Conservation (phyloP, 1,284 basidiomycete genomes). For the Apiotrichum domesticum region DNA sequence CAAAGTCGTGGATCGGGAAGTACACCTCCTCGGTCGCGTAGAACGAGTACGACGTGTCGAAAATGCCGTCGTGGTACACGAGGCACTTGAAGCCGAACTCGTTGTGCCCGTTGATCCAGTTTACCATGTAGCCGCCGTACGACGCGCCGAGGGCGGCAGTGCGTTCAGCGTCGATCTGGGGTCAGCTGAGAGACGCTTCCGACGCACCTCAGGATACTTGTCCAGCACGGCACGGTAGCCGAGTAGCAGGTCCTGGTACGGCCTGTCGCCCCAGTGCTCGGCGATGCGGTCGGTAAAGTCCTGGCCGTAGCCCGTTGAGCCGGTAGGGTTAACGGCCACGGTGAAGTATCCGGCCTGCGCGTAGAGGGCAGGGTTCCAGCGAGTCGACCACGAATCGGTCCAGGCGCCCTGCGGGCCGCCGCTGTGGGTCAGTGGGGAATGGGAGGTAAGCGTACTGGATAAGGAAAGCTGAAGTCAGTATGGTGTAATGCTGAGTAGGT, state of each 20-base stretch:
- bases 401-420: slow-evolving; percentile 57
- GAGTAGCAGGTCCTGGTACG: slow-evolving; percentile 69
- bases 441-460: slow-evolving; percentile 25
- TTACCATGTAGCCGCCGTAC: slow-evolving; percentile 52
- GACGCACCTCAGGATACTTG: slow-evolving; percentile 56
- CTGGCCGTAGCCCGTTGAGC: slow-evolving; percentile 82
- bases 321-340: slow-evolving; percentile 80
- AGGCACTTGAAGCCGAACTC: slow-evolving; percentile 82
- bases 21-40: slow-evolving; percentile 61
- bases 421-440: background rate
- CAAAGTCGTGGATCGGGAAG: slow-evolving; percentile 32
- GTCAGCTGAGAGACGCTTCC: no score
- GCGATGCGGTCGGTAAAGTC: slow-evolving; percentile 67
- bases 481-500: no score
- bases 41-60: slow-evolving; percentile 55
- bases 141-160: slow-evolving; percentile 58
- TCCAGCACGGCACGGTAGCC: slow-evolving; percentile 68
- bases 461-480: slow-evolving; percentile 25
- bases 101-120: slow-evolving; percentile 91
- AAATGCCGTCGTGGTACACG: slow-evolving; percentile 78
- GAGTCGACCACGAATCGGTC: slow-evolving; percentile 74
- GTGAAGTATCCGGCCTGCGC: slow-evolving; percentile 62
- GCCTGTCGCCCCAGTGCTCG: slow-evolving; percentile 49
- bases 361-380: slow-evolving; percentile 74
- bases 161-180: slow-evolving; percentile 64